Percentiles rank a stretch among this genome's conserved stretches.
Evolutionary conservation across 2,329 filamentous ascomycete species (phyloP).

Genomic region (Lojkania enalia): DNA sequence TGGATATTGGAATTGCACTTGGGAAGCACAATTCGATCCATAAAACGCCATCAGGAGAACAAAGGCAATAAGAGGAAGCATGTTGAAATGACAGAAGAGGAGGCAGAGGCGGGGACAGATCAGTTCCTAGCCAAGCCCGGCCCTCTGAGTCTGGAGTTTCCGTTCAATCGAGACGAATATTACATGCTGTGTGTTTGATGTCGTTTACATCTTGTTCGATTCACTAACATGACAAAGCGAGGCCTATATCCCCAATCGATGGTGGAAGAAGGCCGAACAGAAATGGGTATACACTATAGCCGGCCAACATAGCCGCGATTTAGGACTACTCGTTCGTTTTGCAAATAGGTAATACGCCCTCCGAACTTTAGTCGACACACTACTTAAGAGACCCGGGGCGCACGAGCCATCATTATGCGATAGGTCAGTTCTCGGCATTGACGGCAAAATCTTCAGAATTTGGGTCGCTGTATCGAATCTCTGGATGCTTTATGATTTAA

Average conservation of each 20-base stretch:
- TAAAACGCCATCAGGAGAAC: slow-evolving; percentile 54
- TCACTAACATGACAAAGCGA: slow-evolving; percentile 35
- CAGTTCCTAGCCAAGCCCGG: slow-evolving; percentile 56
- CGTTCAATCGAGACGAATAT: slow-evolving; percentile 61
- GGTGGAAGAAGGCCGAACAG: slow-evolving; percentile 53
- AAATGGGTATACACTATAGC: slow-evolving; percentile 55
- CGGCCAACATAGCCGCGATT: slow-evolving; percentile 46
- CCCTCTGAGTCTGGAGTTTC: slow-evolving; percentile 57
- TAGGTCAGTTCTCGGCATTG: too few species aligned
- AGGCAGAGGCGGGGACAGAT: slow-evolving; percentile 54
- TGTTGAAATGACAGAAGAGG: slow-evolving; percentile 52
- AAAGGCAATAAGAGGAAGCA: slow-evolving; percentile 53
- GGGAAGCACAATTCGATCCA: slow-evolving; percentile 50
- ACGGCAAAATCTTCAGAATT: too few species aligned
- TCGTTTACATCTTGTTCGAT: neutral
- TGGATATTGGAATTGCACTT: slow-evolving; percentile 55
- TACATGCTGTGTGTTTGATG: slow-evolving; percentile 52
- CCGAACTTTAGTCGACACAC: too few species aligned
- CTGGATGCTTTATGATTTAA: too few species aligned
- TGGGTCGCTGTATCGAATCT: too few species aligned
- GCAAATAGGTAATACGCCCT: neutral
- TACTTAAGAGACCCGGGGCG: too few species aligned
- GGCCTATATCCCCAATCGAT: slow-evolving; percentile 60
- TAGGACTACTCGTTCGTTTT: slow-evolving; percentile 33
- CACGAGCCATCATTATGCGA: too few species aligned